Evolutionary conservation across 306 rosid genomes (phyloP), one percentile per base, ranked within the genome.

Genomic region (Ochetophila trinervis): DNA sequence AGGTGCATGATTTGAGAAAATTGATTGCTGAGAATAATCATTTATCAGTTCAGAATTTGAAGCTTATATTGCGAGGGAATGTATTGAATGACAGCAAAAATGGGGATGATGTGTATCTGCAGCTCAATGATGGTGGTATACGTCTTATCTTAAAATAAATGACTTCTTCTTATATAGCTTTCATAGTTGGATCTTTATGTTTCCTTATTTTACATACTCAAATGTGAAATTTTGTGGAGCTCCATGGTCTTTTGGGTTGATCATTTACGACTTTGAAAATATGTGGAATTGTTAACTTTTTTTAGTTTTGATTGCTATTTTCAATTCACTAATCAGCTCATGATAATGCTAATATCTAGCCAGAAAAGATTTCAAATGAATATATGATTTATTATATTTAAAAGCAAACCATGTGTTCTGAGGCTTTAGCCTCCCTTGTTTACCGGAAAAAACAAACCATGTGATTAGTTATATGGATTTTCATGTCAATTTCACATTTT

Each of bases 1-100:
- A 89, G 98, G 98, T 93, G 58, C 51, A 72, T 70, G 95, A 84
- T 53, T 87, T 93, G 82, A 79, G 93, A 78, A 80, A 78, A 65
- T 75, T 85, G 74, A 78, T 89, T 68, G 89, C 96, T 4, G 79
- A 52, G 55, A 76, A 81, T 63, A 68, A 67, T 60, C 79, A 76
- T 66, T 80, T 83, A 24, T 90, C 88, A 1, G 47, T 80, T 42
- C 89, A 86, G 53, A 83, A 84, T 65, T 71, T 89, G 86, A 87
- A 87, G 77, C 88, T 93, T 72, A 73, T 93, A 71, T 80, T 85
- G 52, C 89, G 73, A 16, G 98, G 98, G 60, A 84, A 77, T 61
- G 92, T 86, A 24, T 80, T 93, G 77, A 79, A 68, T 62, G 97
- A 89, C 73, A 37, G 44, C 62, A 69, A 78, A 71, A 85, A 84